Evolutionary conservation across 2,329 filamentous ascomycete genomes (phyloP), one percentile per base, ranked within the genome.

Genomic region (Cercospora citrullina): DNA sequence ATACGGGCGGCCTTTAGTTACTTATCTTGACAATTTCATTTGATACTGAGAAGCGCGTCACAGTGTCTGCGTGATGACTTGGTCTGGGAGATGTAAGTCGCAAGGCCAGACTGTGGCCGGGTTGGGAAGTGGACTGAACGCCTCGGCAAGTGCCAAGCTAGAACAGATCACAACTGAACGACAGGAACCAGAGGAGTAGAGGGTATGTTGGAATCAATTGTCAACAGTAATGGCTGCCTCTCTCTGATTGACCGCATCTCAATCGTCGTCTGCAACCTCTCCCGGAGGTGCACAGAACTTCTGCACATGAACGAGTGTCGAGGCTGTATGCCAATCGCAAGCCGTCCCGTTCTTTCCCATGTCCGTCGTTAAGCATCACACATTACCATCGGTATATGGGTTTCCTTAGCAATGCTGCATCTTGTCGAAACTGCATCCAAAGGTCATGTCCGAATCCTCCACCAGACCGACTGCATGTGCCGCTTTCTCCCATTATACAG

Each of bases 361-460:
- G 36, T 55, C 51, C 18, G 51, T 42, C 69, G 66, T 66, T 70
- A 70, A 59, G 67, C 69, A 71, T 63, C 67, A 72, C 67, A 73
- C 69, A 72, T 72, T 73, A 74, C 45, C 61, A 64, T 67, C 67
- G 42, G 31, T 53, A 64, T 16, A 45, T 64, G 55, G 18, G 31
- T 23, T 28, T 21, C 33, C 60, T 31, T 28, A 64, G 55, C 58
- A 62, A 63, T 68, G 55, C 62, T 42, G 23, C 14, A n/a, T 62
- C 48, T 30, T 61, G 18, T 39, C 42, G 16, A 21, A 45, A 51
- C 33, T 65, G 18, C 45, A n/a, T 53, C 48, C 65, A 65, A 42
- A 60, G 51, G 36, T 28, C 45, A 64, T 58, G 62, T 31, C 62
- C 45, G 51, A 33, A 12, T 31, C 39, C 23, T 30, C 14, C 28